phyloP scores from a whole-genome alignment of 768 basidiomycete genomes.

The Calocera cornea region DNA sequence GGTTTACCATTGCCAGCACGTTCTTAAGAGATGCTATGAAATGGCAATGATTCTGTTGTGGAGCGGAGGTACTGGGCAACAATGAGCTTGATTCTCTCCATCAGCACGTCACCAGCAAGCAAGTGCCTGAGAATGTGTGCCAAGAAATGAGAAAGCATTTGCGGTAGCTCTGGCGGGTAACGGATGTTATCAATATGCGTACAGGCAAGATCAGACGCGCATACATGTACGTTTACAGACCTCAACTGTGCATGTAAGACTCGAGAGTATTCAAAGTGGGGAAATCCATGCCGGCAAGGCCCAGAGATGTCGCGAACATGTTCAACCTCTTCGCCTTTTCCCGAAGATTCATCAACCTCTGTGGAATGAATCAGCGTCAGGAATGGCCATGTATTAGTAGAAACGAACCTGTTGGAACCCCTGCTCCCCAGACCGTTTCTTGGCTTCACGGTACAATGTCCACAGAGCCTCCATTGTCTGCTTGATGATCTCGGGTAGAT shows the following conservation, averaged over 20 bases:
- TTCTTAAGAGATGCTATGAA: no score
- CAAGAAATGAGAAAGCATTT: no score
- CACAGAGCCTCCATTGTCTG: conserved; percentile 88
- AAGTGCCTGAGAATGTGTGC: no score
- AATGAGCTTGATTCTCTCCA: no score
- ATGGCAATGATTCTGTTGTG: no score
- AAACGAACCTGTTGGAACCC: conserved; percentile 54
- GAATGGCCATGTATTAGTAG: conserved; percentile 14
- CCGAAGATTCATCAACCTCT: conserved; percentile 55
- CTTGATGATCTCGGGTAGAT: conserved; percentile 75
- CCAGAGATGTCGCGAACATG: conserved; percentile 46
- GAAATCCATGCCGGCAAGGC: conserved; percentile 7
- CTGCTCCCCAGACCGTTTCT: conserved; percentile 55
- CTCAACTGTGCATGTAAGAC: neutral
- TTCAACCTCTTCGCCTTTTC: conserved; percentile 76
- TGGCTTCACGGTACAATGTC: conserved; percentile 62
- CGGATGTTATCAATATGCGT: neutral
- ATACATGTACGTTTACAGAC: neutral
- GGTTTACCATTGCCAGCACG: no score
- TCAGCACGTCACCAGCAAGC: no score
- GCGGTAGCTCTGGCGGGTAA: no score
- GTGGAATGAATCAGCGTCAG: conserved; percentile 12
- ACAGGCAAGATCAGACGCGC: neutral
- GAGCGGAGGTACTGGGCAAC: no score
- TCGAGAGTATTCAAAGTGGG: neutral